Percentiles rank a stretch among this genome's conserved stretches.
Evolutionary conservation across 2,329 filamentous ascomycete species (phyloP).

Genomic region (Venturia oleaginea): DNA sequence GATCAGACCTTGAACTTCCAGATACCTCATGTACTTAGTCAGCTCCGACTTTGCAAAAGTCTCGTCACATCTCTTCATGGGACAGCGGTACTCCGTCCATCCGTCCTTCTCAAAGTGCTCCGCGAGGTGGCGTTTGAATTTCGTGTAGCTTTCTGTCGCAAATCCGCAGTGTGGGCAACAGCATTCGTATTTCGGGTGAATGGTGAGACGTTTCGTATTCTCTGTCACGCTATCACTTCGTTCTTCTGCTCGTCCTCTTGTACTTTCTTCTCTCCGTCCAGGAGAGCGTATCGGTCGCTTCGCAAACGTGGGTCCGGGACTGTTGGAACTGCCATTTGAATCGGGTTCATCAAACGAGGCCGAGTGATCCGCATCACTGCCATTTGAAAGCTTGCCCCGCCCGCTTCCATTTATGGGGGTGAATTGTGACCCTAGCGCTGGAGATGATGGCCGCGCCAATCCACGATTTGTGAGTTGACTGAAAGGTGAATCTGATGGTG

Average conservation of each 20-base stretch:
- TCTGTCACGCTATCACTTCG: neutral
- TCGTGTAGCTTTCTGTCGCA: neutral
- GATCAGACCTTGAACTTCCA: neutral
- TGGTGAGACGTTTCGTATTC: neutral
- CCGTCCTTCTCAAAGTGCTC: neutral
- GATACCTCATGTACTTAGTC: neutral
- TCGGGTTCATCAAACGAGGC: neutral
- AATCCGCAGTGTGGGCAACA: slow-evolving; percentile 1
- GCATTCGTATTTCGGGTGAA: neutral
- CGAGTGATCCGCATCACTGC: neutral
- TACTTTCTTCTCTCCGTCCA: neutral
- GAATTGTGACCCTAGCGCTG: neutral
- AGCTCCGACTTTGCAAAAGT: neutral
- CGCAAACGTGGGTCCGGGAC: neutral
- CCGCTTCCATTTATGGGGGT: neutral
- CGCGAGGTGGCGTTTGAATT: neutral
- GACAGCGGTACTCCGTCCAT: neutral
- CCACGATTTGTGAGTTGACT: neutral
- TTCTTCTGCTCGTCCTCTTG: neutral
- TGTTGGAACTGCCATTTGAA: neutral
- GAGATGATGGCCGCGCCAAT: neutral
- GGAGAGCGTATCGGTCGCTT: neutral
- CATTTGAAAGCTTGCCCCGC: neutral
- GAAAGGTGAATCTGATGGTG: neutral
- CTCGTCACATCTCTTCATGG: neutral